Percentiles rank a stretch among this genome's conserved stretches.
Conservation (phyloP, 257 asterid genomes). For the Paulownia fortunei region DNA sequence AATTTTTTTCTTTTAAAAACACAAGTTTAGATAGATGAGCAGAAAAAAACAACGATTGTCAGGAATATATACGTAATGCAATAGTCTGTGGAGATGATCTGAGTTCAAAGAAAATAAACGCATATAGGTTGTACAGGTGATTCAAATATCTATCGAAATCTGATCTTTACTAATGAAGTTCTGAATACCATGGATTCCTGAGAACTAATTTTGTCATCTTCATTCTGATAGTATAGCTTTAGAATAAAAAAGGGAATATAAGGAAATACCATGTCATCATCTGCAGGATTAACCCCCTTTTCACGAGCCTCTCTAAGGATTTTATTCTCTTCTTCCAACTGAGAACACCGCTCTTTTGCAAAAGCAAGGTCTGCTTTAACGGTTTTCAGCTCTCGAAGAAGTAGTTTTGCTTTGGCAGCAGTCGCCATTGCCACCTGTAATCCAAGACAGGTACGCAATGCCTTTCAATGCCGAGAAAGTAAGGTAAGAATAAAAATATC, state of each 20-base stretch:
- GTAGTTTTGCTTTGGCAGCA: conserved; percentile 92
- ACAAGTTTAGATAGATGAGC: too few relatives aligned
- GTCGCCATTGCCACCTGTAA: conserved; percentile 96
- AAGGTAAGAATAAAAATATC: conserved; percentile 5
- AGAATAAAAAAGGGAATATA: not conserved
- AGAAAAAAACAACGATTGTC: too few relatives aligned
- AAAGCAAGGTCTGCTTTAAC: conserved; percentile 85
- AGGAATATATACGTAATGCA: too few relatives aligned
- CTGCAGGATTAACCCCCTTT: conserved; percentile 75
- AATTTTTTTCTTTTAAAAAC: not conserved
- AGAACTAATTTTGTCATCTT: too few relatives aligned
- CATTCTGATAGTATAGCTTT: too few relatives aligned
- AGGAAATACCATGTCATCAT: conserved; percentile 81
- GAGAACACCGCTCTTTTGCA: conserved; percentile 78
- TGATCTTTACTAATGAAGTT: too few relatives aligned
- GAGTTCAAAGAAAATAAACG: too few relatives aligned
- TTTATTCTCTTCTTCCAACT: conserved; percentile 89
- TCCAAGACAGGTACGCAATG: conserved; percentile 28
- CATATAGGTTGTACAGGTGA: too few relatives aligned
- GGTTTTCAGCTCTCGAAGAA: conserved; percentile 88
- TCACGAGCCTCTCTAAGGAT: conserved; percentile 80
- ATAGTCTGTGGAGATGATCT: too few relatives aligned
- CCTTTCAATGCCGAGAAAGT: conserved; percentile 27
- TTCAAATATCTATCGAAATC: too few relatives aligned
- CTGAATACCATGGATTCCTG: too few relatives aligned